phyloP scores from a whole-genome alignment of 495 filamentous ascomycete genomes.

The Penicillium subrubescens region DNA sequence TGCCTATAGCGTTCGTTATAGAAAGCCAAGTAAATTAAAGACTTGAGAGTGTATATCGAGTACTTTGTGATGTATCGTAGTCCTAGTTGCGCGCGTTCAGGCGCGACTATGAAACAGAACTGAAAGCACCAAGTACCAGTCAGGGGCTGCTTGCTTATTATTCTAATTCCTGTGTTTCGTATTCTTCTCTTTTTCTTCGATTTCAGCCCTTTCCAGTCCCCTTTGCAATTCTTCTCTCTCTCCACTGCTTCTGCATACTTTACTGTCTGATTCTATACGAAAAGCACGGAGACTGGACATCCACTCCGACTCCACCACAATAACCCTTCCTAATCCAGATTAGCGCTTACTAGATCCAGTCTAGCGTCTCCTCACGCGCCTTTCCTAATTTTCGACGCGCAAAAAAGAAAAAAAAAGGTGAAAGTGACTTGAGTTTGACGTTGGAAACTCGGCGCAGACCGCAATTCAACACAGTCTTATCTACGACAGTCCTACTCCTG shows the following conservation, averaged over 20 bases:
- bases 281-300: neutral
- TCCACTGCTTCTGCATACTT: neutral
- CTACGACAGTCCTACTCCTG: neutral
- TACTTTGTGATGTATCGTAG: neutral
- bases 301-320: constrained; percentile 2
- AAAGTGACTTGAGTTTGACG: neutral
- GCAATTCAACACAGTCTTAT: neutral
- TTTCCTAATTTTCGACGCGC: constrained; percentile 30
- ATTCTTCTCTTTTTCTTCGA: neutral
- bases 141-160: constrained; percentile 4
- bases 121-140: neutral
- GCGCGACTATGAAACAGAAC: constrained; percentile 24
- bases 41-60: neutral
- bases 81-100: constrained; percentile 16
- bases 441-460: constrained; percentile 13
- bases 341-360: constrained; percentile 17
- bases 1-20: neutral
- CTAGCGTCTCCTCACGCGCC: constrained; percentile 29
- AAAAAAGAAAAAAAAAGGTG: constrained; percentile 20
- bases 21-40: neutral
- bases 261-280: neutral
- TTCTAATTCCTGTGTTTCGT: neutral
- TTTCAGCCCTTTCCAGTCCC: neutral
- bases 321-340: constrained; percentile 20
- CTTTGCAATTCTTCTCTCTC: neutral